Percentiles rank a stretch among this genome's conserved stretches.
Evolutionary conservation across 2,329 filamentous ascomycete species (phyloP).

Genomic region (Colletotrichum spinosum): DNA sequence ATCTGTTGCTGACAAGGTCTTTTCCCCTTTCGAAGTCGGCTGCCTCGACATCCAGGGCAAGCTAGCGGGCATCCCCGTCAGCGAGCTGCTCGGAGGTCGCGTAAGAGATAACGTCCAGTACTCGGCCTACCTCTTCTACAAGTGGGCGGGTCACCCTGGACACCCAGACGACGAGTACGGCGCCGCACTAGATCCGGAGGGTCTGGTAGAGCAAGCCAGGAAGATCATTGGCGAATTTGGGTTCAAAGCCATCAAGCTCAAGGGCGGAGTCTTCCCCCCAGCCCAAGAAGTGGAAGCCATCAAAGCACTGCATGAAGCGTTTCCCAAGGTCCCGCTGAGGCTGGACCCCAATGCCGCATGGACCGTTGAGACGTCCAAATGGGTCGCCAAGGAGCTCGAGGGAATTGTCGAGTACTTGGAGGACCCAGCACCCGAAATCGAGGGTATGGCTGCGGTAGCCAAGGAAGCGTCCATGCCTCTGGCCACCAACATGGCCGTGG

Average conservation of each 20-base stretch:
- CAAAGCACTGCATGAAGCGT: slow-evolving; percentile 50
- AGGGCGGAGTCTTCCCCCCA: slow-evolving; percentile 55
- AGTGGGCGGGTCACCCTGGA: slow-evolving; percentile 55
- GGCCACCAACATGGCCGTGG: slow-evolving; percentile 57
- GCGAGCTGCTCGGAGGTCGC: slow-evolving; percentile 52
- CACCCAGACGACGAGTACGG: slow-evolving; percentile 54
- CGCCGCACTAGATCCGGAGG: slow-evolving; percentile 48
- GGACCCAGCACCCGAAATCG: slow-evolving; percentile 53
- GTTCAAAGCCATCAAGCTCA: slow-evolving; percentile 57
- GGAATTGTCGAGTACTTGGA: slow-evolving; percentile 54
- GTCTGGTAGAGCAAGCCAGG: slow-evolving; percentile 48
- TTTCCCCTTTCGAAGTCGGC: slow-evolving; percentile 56
- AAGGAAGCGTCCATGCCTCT: slow-evolving; percentile 53
- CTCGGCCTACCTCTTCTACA: slow-evolving; percentile 58
- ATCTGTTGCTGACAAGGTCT: slow-evolving; percentile 54
- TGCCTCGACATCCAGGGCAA: slow-evolving; percentile 57
- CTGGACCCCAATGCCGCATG: slow-evolving; percentile 53
- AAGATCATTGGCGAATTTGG: slow-evolving; percentile 56
- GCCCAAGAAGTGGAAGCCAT: slow-evolving; percentile 53
- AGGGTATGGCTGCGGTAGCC: slow-evolving; percentile 56
- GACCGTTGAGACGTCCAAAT: slow-evolving; percentile 52
- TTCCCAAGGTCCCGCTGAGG: slow-evolving; percentile 50
- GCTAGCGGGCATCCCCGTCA: slow-evolving; percentile 51
- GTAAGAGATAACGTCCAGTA: slow-evolving; percentile 54
- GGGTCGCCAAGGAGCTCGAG: slow-evolving; percentile 51